Evolutionary conservation across 2,329 filamentous ascomycete species (phyloP).

Genomic region (Ophiostoma pallidulum): DNA sequence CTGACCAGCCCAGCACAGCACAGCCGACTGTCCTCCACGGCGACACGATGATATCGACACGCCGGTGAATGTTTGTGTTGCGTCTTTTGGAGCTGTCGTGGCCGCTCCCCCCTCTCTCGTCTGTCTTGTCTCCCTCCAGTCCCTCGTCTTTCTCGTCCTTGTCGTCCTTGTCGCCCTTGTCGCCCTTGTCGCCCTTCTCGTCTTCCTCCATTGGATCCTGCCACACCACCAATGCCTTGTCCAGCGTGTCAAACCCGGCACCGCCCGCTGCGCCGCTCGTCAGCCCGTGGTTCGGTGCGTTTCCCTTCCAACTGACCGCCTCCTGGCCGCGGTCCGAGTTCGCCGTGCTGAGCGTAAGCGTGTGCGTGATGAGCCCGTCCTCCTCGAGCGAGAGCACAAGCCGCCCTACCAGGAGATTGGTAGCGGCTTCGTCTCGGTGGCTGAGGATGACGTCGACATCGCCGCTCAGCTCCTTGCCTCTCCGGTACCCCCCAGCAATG

Average conservation of each 20-base stretch:
- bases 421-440: constrained; percentile 62
- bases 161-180: constrained; percentile 18
- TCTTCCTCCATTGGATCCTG: constrained; percentile 47
- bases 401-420: constrained; percentile 59
- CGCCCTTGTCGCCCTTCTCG: constrained; percentile 23
- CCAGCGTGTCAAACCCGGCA: constrained; percentile 73
- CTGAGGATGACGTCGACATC: constrained; percentile 83
- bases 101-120: constrained; percentile 28
- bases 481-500: constrained; percentile 72
- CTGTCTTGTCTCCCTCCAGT: neutral
- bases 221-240: constrained; percentile 92
- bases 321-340: constrained; percentile 64
- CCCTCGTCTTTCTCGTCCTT: constrained; percentile 17
- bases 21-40: constrained; percentile 87
- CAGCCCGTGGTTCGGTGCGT: constrained; percentile 19
- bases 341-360: constrained; percentile 58
- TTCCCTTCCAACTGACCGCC: constrained; percentile 44
- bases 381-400: constrained; percentile 63
- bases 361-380: constrained; percentile 68
- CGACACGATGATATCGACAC: constrained; percentile 85
- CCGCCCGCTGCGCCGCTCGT: constrained; percentile 23
- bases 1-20: constrained; percentile 79
- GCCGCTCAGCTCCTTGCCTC: constrained; percentile 62
- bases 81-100: no score
- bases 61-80: constrained; percentile 66